These are phyloP conservation scores for Leishmania turanica DNA, from an alignment of 208 protist genomes.

Conservation along the genomic window DNA sequence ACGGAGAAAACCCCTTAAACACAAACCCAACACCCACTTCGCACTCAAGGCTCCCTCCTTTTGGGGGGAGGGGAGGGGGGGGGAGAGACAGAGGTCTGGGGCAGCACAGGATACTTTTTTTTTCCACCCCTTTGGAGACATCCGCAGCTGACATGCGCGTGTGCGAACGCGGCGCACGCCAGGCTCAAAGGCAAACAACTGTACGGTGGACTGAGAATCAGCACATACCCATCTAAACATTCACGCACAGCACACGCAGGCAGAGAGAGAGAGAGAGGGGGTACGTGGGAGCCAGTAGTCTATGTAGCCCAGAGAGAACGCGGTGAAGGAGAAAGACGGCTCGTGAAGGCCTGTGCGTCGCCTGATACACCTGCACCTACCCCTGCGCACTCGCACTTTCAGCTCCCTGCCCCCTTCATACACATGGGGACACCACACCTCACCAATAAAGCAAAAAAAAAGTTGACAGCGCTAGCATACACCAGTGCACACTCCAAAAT, in stretches of 20 bases:
- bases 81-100: neutral
- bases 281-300: neutral
- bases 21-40: neutral
- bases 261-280: neutral
- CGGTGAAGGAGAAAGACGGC: neutral
- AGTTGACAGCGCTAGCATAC: neutral
- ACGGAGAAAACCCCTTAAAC: neutral
- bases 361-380: neutral
- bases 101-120: neutral
- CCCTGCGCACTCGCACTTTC: neutral
- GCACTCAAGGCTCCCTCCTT: neutral
- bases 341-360: neutral
- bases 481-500: neutral
- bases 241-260: neutral
- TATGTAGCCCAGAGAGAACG: neutral
- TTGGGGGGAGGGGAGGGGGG: no score
- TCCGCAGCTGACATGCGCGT: neutral
- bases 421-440: neutral
- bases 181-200: neutral
- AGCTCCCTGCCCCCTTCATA: neutral
- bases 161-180: neutral
- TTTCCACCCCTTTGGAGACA: neutral
- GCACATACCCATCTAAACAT: neutral
- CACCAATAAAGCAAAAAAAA: neutral
- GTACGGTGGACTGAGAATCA: neutral